Evolutionary conservation across 805 yeast genomes (phyloP).

Genomic region (Kodamaea kakaduensis): DNA sequence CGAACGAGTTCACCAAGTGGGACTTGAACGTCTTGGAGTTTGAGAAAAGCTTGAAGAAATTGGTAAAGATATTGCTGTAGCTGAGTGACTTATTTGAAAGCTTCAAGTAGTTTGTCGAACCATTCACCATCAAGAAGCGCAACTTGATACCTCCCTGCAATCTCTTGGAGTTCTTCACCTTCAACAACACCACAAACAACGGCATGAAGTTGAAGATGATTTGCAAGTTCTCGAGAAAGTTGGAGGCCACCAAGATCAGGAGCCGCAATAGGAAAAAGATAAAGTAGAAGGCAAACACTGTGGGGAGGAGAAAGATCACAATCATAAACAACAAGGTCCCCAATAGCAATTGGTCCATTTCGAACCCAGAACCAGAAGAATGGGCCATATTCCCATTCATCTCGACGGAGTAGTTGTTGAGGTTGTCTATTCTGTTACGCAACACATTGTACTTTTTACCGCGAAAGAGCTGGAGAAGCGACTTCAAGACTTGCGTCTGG

Average conservation of each 20-base stretch:
- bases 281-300: conserved; percentile 78
- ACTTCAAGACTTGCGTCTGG: conserved; percentile 63
- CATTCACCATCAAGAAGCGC: conserved; percentile 15
- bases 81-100: conserved; percentile 38
- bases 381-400: conserved; percentile 2
- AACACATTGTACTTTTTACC: conserved; percentile 86
- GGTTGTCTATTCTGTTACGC: conserved; percentile 80
- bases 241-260: conserved; percentile 43
- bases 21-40: conserved; percentile 26
- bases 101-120: conserved; percentile 22
- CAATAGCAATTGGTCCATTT: conserved; percentile 77
- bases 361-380: conserved; percentile 40
- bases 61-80: conserved; percentile 29
- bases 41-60: conserved; percentile 28
- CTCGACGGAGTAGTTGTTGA: conserved; percentile 42
- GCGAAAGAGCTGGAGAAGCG: conserved; percentile 78
- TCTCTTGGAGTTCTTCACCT: conserved; percentile 72
- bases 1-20: conserved; percentile 19
- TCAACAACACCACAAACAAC: conserved; percentile 71
- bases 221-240: conserved; percentile 54
- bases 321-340: conserved; percentile 89
- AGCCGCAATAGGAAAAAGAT: conserved; percentile 64
- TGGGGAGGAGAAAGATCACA: conserved; percentile 74
- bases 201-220: conserved; percentile 81
- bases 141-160: conserved; percentile 51